Conservation (phyloP, 768 basidiomycete species). For the Macrolepiota fuliginosa region DNA sequence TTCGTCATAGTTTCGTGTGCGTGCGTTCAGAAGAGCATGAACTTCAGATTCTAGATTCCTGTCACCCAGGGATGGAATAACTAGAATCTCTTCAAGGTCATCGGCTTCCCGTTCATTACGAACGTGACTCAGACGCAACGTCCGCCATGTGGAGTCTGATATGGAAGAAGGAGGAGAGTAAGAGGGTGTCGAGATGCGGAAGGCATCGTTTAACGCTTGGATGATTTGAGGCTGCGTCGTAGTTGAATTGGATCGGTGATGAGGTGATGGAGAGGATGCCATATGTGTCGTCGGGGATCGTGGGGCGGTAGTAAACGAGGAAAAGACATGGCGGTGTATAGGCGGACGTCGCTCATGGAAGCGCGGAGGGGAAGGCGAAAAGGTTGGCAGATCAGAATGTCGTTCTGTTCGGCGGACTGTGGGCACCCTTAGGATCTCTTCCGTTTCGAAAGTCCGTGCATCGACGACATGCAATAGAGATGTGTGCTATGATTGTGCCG, state of each 20-base stretch:
- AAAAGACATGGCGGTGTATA: slow-evolving; percentile 7
- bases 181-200: slow-evolving; percentile 43
- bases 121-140: slow-evolving; percentile 24
- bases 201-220: slow-evolving; percentile 56
- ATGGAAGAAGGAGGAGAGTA: slow-evolving; percentile 41
- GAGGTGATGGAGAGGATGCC: slow-evolving; percentile 2
- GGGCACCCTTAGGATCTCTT: slow-evolving; percentile 16
- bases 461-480: slow-evolving; percentile 17
- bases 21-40: slow-evolving; percentile 50
- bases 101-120: slow-evolving; percentile 23
- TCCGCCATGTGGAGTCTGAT: slow-evolving; percentile 45
- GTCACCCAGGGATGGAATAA: slow-evolving; percentile 56
- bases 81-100: slow-evolving; percentile 49
- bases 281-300: slow-evolving; percentile 1
- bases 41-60: slow-evolving; percentile 54
- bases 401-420: slow-evolving; percentile 1
- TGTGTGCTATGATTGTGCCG: slow-evolving; percentile 9
- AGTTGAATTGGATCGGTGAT: neutral
- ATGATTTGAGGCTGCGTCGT: slow-evolving; percentile 36
- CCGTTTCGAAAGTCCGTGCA: slow-evolving; percentile 15
- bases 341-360: neutral
- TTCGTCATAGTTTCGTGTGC: slow-evolving; percentile 23
- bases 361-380: slow-evolving; percentile 1
- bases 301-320: slow-evolving; percentile 8
- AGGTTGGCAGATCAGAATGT: slow-evolving; percentile 1